Conservation (phyloP, 306 rosid genomes). For the Prunus padus region DNA sequence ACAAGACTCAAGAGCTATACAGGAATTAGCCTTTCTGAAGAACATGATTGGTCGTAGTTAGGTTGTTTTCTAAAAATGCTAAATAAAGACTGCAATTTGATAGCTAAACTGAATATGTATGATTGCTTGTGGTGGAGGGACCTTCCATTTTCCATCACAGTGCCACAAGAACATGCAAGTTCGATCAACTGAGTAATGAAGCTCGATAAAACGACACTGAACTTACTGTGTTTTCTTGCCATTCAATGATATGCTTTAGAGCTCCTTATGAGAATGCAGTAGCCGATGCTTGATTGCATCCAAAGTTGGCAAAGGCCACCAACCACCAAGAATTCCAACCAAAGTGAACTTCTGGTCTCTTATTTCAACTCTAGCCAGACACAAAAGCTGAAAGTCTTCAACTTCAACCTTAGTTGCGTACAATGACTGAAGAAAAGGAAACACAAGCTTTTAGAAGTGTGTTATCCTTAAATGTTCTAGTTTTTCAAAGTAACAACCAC, state of each 20-base stretch:
- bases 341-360: slow-evolving; percentile 45
- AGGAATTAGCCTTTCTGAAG: background rate
- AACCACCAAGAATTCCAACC: slow-evolving; percentile 74
- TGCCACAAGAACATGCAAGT: background rate
- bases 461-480: background rate
- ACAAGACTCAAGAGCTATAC: background rate
- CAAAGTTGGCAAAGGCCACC: slow-evolving; percentile 62
- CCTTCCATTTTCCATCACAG: background rate
- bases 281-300: slow-evolving; percentile 26
- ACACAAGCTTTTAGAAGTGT: slow-evolving; percentile 17
- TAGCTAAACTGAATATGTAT: background rate
- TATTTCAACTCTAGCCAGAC: slow-evolving; percentile 64
- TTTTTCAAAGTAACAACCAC: background rate
- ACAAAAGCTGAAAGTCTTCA: slow-evolving; percentile 61
- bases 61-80: background rate
- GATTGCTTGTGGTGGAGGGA: background rate
- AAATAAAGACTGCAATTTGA: background rate
- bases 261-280: slow-evolving; percentile 31
- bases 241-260: slow-evolving; percentile 23
- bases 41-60: background rate
- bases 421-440: slow-evolving; percentile 48
- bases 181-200: background rate
- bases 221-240: slow-evolving; percentile 15
- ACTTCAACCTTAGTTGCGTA: slow-evolving; percentile 78
- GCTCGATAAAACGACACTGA: background rate